Conservation (phyloP, 2,329 filamentous ascomycete species). For the Orbilia ellipsospora region DNA sequence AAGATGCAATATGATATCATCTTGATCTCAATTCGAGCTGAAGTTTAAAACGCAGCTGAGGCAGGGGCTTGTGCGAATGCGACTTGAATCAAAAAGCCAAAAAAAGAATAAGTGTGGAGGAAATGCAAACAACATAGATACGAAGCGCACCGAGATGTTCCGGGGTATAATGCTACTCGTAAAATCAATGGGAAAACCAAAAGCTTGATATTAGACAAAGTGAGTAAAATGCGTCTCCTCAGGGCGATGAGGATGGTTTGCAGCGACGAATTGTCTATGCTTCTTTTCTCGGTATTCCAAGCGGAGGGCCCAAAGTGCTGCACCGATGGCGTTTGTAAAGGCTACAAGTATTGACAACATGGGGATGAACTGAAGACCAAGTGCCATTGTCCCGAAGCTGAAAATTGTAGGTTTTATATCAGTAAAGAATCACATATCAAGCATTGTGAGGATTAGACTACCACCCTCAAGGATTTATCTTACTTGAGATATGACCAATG, state of each 20-base stretch:
- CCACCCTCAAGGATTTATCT: constrained; percentile 52
- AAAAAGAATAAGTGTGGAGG: no score
- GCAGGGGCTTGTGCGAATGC: no score
- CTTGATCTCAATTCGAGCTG: no score
- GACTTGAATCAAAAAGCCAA: no score
- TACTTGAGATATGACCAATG: constrained; percentile 87
- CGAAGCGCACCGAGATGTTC: neutral
- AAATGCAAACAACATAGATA: no score
- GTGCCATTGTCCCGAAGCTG: constrained; percentile 83
- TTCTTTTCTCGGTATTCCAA: constrained; percentile 68
- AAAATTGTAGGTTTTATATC: neutral
- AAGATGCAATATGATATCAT: no score
- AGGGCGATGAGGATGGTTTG: constrained; percentile 48
- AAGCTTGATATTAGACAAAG: neutral
- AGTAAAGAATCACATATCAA: neutral
- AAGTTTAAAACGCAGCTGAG: no score
- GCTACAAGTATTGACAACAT: constrained; percentile 94
- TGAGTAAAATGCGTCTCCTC: constrained; percentile 46
- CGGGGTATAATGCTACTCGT: no score
- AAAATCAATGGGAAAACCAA: no score
- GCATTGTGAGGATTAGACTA: neutral
- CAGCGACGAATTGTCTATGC: constrained; percentile 50
- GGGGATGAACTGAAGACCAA: constrained; percentile 87
- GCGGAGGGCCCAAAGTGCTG: constrained; percentile 84
- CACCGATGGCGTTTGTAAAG: constrained; percentile 84